Evolutionary conservation across 306 rosid genomes (phyloP).

Genomic region (Trifolium repens): DNA sequence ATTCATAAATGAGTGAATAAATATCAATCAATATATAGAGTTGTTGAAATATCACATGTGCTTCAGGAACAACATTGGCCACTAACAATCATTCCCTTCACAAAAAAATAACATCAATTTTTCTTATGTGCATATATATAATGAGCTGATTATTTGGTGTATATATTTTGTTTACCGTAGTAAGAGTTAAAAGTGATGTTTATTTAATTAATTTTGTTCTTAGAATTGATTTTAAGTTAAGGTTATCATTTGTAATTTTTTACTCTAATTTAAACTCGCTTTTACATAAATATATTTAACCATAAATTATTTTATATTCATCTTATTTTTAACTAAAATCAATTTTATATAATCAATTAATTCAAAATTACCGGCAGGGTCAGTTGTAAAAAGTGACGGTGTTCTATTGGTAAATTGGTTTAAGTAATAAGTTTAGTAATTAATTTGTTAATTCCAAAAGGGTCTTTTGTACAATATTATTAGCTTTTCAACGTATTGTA

Average conservation of each 20-base stretch:
- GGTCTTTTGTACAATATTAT: conserved; percentile 3
- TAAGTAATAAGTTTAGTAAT: conserved; percentile 13
- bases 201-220: no score
- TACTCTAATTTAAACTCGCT: background rate
- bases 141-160: conserved; percentile 28
- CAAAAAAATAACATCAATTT: conserved; percentile 29
- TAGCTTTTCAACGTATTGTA: conserved; percentile 24
- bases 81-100: conserved; percentile 50
- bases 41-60: conserved; percentile 56
- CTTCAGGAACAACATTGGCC: conserved; percentile 40
- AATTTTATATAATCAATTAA: no score
- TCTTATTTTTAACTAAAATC: no score
- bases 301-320: background rate
- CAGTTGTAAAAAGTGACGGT: no score
- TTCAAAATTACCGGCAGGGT: no score
- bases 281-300: no score
- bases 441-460: background rate
- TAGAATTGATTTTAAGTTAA: no score
- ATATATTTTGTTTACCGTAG: background rate
- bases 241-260: no score
- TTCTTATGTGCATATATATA: background rate
- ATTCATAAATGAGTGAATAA: background rate
- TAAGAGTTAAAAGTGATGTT: background rate
- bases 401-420: conserved; percentile 1
- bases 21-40: background rate